These are phyloP conservation scores for Monosporozyma aerobia DNA, from an alignment of 805 yeast genomes.

Conservation along the genomic window DNA sequence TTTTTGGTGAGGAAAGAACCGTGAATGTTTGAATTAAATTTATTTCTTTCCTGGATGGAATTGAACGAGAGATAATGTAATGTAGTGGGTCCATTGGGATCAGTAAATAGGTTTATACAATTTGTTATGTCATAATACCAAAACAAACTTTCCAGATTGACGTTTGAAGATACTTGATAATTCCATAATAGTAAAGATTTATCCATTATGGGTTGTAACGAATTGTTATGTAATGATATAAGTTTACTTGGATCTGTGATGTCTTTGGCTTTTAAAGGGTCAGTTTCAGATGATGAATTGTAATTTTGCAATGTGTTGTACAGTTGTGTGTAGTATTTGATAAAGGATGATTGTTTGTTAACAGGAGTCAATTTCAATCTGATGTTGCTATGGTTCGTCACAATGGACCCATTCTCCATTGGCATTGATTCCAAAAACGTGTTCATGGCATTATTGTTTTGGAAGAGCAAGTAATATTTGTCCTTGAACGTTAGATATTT, in stretches of 20 bases:
- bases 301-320: conserved; percentile 4
- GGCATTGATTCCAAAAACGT: conserved; percentile 3
- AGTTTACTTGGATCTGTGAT: background rate
- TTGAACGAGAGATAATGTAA: conserved; percentile 33
- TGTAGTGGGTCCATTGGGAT: conserved; percentile 12
- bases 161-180: conserved; percentile 14
- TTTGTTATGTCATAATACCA: conserved; percentile 28
- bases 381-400: conserved; percentile 10
- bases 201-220: conserved; percentile 10
- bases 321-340: background rate
- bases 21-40: conserved; percentile 46
- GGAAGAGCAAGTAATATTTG: conserved; percentile 19
- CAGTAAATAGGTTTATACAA: conserved; percentile 21
- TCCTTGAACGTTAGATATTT: conserved; percentile 24
- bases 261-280: too few species aligned
- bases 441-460: conserved; percentile 10
- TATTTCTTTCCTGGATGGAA: conserved; percentile 35
- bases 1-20: conserved; percentile 28
- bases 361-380: conserved; percentile 12
- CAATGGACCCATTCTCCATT: conserved; percentile 10
- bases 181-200: conserved; percentile 25
- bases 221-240: background rate
- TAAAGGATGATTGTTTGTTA: background rate
- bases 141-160: conserved; percentile 14
- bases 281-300: conserved; percentile 5